Conservation (phyloP, 2,329 filamentous ascomycete species). For the Xylariaceae sp. region DNA sequence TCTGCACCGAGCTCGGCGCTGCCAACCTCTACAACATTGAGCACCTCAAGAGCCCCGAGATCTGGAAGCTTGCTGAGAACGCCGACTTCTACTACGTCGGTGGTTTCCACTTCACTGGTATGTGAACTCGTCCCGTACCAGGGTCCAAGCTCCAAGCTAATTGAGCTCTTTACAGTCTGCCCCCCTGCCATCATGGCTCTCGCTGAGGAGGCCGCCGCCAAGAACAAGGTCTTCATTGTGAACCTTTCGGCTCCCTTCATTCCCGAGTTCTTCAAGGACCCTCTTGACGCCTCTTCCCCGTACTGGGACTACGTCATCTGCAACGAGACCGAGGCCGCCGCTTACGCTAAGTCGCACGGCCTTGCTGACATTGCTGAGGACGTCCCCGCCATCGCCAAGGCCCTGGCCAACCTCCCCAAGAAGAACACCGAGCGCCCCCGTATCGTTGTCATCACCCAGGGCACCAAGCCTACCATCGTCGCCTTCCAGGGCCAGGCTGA, state of each 20-base stretch:
- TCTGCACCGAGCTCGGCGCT: slow-evolving; percentile 91
- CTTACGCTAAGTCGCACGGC: slow-evolving; percentile 70
- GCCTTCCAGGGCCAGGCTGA: slow-evolving; percentile 66
- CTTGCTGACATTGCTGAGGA: slow-evolving; percentile 45
- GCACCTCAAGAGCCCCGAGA: slow-evolving; percentile 82
- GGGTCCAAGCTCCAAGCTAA: neutral
- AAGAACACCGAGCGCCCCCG: slow-evolving; percentile 80
- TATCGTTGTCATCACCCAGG: slow-evolving; percentile 89
- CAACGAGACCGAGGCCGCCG: slow-evolving; percentile 90
- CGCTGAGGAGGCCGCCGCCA: slow-evolving; percentile 78
- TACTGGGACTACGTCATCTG: slow-evolving; percentile 97
- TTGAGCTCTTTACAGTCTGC: slow-evolving; percentile 55
- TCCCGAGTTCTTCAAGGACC: slow-evolving; percentile 95
- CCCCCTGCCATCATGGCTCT: slow-evolving; percentile 85
- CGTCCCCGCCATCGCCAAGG: slow-evolving; percentile 77
- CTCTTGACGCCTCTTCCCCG: slow-evolving; percentile 74
- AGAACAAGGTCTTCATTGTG: slow-evolving; percentile 89
- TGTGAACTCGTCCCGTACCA: neutral
- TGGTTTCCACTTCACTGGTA: slow-evolving; percentile 83
- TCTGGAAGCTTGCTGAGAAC: slow-evolving; percentile 88
- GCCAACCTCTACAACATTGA: slow-evolving; percentile 96
- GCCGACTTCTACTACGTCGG: slow-evolving; percentile 89
- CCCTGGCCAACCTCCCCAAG: slow-evolving; percentile 85
- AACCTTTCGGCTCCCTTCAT: slow-evolving; percentile 96
- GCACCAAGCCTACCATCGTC: slow-evolving; percentile 83